Percentiles rank a stretch among this genome's conserved stretches.
Conservation (phyloP, 805 yeast genomes). For the Teunomyces gatunensis region DNA sequence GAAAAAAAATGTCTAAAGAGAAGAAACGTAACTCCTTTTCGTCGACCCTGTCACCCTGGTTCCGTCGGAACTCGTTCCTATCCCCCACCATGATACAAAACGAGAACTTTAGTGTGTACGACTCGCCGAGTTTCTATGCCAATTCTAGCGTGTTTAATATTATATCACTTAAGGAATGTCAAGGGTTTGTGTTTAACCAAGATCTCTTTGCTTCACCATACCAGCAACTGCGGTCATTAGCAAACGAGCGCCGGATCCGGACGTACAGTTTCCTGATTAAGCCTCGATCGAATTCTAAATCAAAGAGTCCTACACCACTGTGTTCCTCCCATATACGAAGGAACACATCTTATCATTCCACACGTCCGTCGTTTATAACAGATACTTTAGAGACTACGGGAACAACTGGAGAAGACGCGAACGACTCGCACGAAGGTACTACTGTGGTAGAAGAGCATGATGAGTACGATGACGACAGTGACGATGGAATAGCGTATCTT, state of each 20-base stretch:
- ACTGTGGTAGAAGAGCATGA: conserved; percentile 17
- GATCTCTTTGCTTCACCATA: conserved; percentile 71
- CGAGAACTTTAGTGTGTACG: conserved; percentile 56
- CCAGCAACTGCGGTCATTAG: conserved; percentile 50
- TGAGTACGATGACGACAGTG: conserved; percentile 6
- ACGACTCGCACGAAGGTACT: not conserved
- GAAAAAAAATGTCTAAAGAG: not conserved
- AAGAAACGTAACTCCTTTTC: conserved; percentile 24
- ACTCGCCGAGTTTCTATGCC: conserved; percentile 35
- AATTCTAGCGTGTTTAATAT: conserved; percentile 28
- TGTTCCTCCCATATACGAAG: conserved; percentile 16
- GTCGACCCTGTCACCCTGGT: conserved; percentile 41
- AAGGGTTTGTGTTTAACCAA: conserved; percentile 76
- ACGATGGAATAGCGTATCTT: conserved; percentile 17
- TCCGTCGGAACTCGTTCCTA: conserved; percentile 54
- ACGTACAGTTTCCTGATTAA: conserved; percentile 19
- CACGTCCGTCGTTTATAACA: conserved; percentile 21
- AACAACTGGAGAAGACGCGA: not conserved
- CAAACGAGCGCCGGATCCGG: conserved; percentile 30
- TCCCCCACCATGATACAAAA: conserved; percentile 55
- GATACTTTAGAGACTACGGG: conserved; percentile 8
- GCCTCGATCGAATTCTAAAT: conserved; percentile 5
- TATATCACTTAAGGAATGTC: conserved; percentile 57
- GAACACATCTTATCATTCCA: conserved; percentile 28
- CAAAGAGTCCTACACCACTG: not conserved